Conservation (phyloP, 2,329 filamentous ascomycete genomes). For the Talaromyces atroroseus region DNA sequence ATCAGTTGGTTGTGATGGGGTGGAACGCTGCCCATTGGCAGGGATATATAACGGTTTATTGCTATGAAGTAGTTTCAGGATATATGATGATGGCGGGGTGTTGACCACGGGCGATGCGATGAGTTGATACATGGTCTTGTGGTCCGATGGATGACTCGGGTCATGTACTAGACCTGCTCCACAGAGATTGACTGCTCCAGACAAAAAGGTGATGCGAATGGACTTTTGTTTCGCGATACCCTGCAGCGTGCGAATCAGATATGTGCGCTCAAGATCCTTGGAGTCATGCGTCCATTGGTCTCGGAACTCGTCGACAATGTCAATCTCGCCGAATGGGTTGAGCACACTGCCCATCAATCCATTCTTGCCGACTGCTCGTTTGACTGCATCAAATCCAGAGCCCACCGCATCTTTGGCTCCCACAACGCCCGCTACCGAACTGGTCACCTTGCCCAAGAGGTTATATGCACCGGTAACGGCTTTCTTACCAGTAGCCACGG, state of each 20-base stretch:
- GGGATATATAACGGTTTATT: conserved; percentile 90
- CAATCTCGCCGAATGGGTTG: conserved; percentile 93
- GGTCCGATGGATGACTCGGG: conserved; percentile 80
- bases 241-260: conserved; percentile 91
- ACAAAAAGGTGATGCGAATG: conserved; percentile 93
- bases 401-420: conserved; percentile 90
- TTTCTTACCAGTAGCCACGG: conserved; percentile 91
- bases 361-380: conserved; percentile 91
- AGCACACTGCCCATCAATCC: conserved; percentile 94
- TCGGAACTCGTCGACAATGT: conserved; percentile 86
- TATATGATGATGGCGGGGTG: conserved; percentile 74
- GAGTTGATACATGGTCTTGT: conserved; percentile 99
- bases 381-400: conserved; percentile 88
- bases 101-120: conserved; percentile 92
- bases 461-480: conserved; percentile 96
- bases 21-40: conserved; percentile 69
- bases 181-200: conserved; percentile 80
- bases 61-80: conserved; percentile 92
- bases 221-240: conserved; percentile 93
- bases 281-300: conserved; percentile 98
- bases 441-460: conserved; percentile 88
- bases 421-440: conserved; percentile 89
- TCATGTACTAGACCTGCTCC: conserved; percentile 94
- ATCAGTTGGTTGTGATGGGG: conserved; percentile 65
- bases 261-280: conserved; percentile 95